Base-by-base conservation (phyloP, 2,329 filamentous ascomycete genomes). In the Mollisiaceae sp. region DNA sequence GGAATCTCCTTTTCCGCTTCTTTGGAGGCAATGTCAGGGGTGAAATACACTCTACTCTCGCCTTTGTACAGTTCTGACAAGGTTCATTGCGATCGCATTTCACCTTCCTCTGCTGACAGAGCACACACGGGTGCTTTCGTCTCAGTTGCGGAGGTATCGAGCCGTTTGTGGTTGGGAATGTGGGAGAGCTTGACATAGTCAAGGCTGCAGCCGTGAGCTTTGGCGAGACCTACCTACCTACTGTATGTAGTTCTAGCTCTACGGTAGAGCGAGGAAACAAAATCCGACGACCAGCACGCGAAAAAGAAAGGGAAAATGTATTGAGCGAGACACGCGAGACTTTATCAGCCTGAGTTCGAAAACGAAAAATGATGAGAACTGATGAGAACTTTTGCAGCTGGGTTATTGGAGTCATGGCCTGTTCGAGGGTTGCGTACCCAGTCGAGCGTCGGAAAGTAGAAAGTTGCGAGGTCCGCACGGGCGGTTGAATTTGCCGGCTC, bases 21-120 rank as follows among this genome's bases (percentile, higher is more conserved):
- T 67, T 68, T 2, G 70, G 72, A 1, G 71, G 68, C n/a, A 71
- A n/a, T 8, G 67, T 63, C 5, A 66, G 56, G 4, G 67, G 61
- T 8, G 72, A 71, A 15, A 71, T 61, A 27, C 73, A 75, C n/a
- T 69, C 67, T 12, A 69, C 67, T 32, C 67, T 43, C n/a, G 71
- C 62, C 45, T 71, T 75, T 6, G 41, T 66, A 55, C 73, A 75
- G 50, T 74, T 73, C 3, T 66, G 63, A 65, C 73, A 75, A 8
- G 73, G 73, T 14, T 71, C 63, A 39, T 70, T 69, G 27, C 69
- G 62, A 32, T 75, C 72, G 64, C 73, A 75, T 36, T 71, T 74
- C 35, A 75, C 71, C 55, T 75, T 75, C n/a, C 73, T 65, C 39
- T 70, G 69, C 55, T 71, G 69, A 60, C 73, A 75, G 15, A 73